Evolutionary conservation across 176 grass and related monocot species (phyloP), one percentile per base, ranked within the genome.

Genomic region (Zoysia pacifica): DNA sequence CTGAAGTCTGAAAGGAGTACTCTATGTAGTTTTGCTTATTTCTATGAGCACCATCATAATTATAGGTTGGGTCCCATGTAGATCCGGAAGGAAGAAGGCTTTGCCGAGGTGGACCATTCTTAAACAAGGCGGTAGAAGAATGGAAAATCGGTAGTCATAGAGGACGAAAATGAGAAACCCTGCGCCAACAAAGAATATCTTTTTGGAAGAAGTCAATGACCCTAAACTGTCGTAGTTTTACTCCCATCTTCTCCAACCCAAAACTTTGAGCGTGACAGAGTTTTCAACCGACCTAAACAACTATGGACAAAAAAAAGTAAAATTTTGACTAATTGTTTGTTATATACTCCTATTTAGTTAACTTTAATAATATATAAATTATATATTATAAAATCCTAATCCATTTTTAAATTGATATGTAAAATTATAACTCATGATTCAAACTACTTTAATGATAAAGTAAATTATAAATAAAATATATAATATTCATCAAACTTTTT

Each of bases 181-280:
- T 13, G 19, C n/a, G 11, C 16, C 7, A 73, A 36, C 37, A 45
- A 82, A 68, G 72, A 87, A 88, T 80, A 78, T 86, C 75, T 49
- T 50, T 28, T 43, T 18, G 59, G 82, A 65, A 83, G 49, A 83
- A 75, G 85, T 90, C 84, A 79, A 84, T 67, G 91, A 59, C 42
- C 55, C 77, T 15, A 59, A 89, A 46, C 71, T 43, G 14, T 69
- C 46, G 11, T 19, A 75, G 54, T 28, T 65, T 39, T 58, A 64
- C 80, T 35, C 9, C 12, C 45, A 69, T 35, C 18, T 45, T 67
- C 55, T 19, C 55, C 53, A 0, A 28, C 0, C 18, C 41, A 61
- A 88, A 42, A 48, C 4, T 15, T 4, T 56, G 28, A 55, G 39
- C 56, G 48, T 42, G 47, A 11, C n/a, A 75, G 37, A 75, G 42